phyloP scores from a whole-genome alignment of 768 basidiomycete species.

The Gloeopeniophorella convolvens region DNA sequence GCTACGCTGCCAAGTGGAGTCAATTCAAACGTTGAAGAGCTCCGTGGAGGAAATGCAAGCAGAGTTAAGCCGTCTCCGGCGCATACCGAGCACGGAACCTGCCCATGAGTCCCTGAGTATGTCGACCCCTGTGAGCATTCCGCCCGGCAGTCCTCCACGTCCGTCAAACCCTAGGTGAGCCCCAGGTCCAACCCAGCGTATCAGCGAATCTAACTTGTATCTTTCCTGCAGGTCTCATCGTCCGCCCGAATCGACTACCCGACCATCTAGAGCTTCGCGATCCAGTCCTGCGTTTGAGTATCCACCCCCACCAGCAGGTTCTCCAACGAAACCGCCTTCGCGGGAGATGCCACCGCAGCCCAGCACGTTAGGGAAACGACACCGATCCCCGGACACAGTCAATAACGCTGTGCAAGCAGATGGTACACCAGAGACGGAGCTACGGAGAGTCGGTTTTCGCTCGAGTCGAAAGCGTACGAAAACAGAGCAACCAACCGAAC shows the following conservation, averaged over 20 bases:
- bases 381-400: slow-evolving; percentile 44
- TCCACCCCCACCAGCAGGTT: slow-evolving; percentile 18
- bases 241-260: slow-evolving; percentile 4
- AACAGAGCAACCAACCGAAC: slow-evolving; percentile 22
- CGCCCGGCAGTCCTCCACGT: slow-evolving; percentile 5
- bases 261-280: slow-evolving; percentile 1
- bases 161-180: slow-evolving; percentile 10
- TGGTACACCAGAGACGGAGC: slow-evolving; percentile 32
- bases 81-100: slow-evolving; percentile 2
- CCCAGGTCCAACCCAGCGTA: not conserved
- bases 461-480: slow-evolving; percentile 51
- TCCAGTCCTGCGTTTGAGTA: slow-evolving; percentile 20
- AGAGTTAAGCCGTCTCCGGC: slow-evolving; percentile 15
- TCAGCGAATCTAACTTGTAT: not conserved
- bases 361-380: slow-evolving; percentile 59
- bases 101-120: slow-evolving; percentile 10
- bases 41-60: slow-evolving; percentile 16
- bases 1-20: slow-evolving; percentile 14
- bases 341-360: slow-evolving; percentile 34
- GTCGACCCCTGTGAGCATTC: slow-evolving; percentile 6
- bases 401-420: slow-evolving; percentile 39
- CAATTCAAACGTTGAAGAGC: slow-evolving; percentile 14
- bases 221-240: not conserved
- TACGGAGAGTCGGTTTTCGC: slow-evolving; percentile 33
- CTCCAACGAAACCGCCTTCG: slow-evolving; percentile 15